A percentile compares a stretch with the other conserved stretches of the same genome.
Evolutionary conservation across 2,329 filamentous ascomycete species (phyloP).

Genomic region (Xylaria multiplex): DNA sequence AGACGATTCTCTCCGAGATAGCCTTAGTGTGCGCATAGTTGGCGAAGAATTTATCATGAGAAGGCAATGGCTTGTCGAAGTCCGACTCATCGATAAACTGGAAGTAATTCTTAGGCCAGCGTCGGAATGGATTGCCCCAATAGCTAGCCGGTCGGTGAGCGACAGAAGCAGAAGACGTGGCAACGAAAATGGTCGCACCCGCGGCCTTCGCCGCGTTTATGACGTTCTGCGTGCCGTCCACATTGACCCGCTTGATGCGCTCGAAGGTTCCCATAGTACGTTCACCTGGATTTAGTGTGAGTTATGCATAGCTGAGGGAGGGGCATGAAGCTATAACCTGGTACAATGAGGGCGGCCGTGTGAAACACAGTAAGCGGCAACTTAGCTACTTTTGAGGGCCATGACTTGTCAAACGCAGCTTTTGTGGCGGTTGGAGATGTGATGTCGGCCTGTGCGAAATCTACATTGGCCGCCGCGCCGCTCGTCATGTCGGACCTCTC

Average conservation of each 20-base stretch:
- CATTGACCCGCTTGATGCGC: constrained; percentile 56
- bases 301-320: neutral
- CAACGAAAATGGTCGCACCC: constrained; percentile 57
- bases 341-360: constrained; percentile 59
- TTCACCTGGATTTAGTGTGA: constrained; percentile 45
- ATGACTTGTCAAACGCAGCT: constrained; percentile 56
- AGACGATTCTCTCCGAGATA: constrained; percentile 57
- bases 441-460: constrained; percentile 58
- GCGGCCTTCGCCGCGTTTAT: constrained; percentile 54
- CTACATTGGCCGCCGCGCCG: constrained; percentile 50
- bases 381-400: constrained; percentile 52
- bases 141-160: constrained; percentile 51
- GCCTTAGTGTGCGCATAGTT: constrained; percentile 61
- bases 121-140: constrained; percentile 54
- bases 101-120: constrained; percentile 51
- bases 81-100: constrained; percentile 57
- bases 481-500: constrained; percentile 52
- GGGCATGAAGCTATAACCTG: constrained; percentile 29
- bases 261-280: constrained; percentile 54
- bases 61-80: constrained; percentile 51
- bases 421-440: constrained; percentile 51
- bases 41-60: constrained; percentile 54
- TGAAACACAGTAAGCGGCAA: constrained; percentile 62
- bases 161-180: constrained; percentile 60
- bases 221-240: constrained; percentile 58